Base-by-base conservation (phyloP, 108 stramenopile genomes). In the Conticribra guillardii region DNA sequence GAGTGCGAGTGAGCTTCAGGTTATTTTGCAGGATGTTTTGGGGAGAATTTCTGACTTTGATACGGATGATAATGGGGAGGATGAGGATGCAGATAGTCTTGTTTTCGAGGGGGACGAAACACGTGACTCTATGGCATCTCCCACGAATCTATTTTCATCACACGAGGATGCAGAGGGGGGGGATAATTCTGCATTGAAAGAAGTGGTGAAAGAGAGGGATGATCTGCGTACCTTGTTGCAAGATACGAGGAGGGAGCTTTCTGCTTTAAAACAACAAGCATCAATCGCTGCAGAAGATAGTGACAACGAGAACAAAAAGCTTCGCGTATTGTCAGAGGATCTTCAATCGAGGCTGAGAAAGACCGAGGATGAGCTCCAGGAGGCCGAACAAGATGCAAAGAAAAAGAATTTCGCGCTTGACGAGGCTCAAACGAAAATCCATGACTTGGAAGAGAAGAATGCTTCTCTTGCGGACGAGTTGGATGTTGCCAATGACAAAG, bases 381-480 rank as follows among this genome's bases (percentile, higher is more conserved):
- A 74, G 4, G 67, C 83, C 15, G 89, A 91, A 64, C 87, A 91
- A 64, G 81, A 87, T 23, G 54, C 86, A 28, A 64, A 64, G 54
- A 83, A 79, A 48, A 73, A 83, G 0, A 88, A 89, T 4, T 70
- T 65, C 3, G 81, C 71, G 9, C 82, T 89, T 16, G 88, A 92
- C 28, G 89, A 89, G 52, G 71, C 75, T 15, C 87, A 87, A 64
- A 62, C 83, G 8, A 80, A 83, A 37, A 81, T 90, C 30, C 70
- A 58, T 41, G 89, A 90, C 33, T 67, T 88, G 74, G 79, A 80
- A 51, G 89, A 89, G 33, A 79, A 85, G 64, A 89, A 81, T 60
- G 86, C 89, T 30, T 82, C 87, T 31, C 79, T 94, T 31, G 93
- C 86, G 17, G 93, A 94, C 65, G 93, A 94, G 33, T 67, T 94